These are phyloP conservation scores for Fusarium oligoseptatum DNA, from an alignment of 2,329 filamentous ascomycete genomes.

Conservation along the genomic window DNA sequence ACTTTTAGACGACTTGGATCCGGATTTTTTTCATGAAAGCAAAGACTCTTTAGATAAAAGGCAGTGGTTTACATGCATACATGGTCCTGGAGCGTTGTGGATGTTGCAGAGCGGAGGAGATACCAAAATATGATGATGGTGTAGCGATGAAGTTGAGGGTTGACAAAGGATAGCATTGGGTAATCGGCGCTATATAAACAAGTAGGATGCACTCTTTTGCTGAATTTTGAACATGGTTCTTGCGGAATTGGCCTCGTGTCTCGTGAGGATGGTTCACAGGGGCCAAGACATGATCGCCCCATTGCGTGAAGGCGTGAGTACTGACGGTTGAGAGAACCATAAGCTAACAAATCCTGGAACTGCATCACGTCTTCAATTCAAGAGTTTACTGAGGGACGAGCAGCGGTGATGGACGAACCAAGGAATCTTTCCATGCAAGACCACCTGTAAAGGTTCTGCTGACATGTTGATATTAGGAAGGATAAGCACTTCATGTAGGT, in stretches of 20 bases:
- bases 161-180: constrained; percentile 13
- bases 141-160: constrained; percentile 6
- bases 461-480: too few species aligned
- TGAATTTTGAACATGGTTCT: neutral
- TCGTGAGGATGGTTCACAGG: neutral
- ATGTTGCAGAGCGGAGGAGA: constrained; percentile 18
- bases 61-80: constrained; percentile 5
- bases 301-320: too few species aligned
- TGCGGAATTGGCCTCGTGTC: neutral
- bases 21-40: neutral
- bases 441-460: too few species aligned
- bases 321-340: neutral
- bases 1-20: constrained; percentile 6
- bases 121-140: constrained; percentile 22
- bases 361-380: too few species aligned
- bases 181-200: neutral
- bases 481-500: too few species aligned
- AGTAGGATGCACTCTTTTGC: neutral
- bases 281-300: neutral
- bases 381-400: too few species aligned
- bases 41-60: neutral
- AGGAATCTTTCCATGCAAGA: too few species aligned
- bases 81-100: neutral
- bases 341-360: neutral
- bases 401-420: too few species aligned